Percentiles rank a stretch among this genome's conserved stretches.
Conservation (phyloP, 1,284 basidiomycete genomes). For the Rhodotorula sp. region DNA sequence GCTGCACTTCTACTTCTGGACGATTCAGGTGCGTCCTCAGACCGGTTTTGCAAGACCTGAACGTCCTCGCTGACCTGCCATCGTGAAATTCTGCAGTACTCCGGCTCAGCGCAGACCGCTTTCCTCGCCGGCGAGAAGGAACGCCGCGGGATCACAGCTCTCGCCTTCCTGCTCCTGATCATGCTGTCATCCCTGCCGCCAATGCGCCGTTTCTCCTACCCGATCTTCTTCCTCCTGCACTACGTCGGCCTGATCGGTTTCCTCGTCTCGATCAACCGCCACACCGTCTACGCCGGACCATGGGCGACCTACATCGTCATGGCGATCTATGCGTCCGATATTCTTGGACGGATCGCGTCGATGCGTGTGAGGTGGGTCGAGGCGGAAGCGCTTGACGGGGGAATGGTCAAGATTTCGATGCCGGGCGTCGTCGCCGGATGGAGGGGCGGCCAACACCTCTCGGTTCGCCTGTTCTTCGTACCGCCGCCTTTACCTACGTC, state of each 20-base stretch:
- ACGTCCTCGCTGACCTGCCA: not conserved
- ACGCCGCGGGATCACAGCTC: constrained; percentile 24
- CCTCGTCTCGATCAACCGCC: constrained; percentile 31
- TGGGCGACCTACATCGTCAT: constrained; percentile 32
- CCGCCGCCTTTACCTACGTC: constrained; percentile 3
- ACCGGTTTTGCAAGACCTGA: not conserved
- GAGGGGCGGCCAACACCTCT: constrained; percentile 53
- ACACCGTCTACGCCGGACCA: constrained; percentile 30
- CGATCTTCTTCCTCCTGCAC: constrained; percentile 35
- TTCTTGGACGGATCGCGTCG: constrained; percentile 18
- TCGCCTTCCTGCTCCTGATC: constrained; percentile 36
- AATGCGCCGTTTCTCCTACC: constrained; percentile 31
- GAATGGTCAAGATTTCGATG: constrained; percentile 49
- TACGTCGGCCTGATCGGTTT: constrained; percentile 36
- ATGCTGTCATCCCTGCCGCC: constrained; percentile 23
- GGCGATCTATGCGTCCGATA: constrained; percentile 33
- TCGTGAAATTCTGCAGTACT: constrained; percentile 16
- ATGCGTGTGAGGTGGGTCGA: constrained; percentile 26
- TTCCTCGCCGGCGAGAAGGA: constrained; percentile 30
- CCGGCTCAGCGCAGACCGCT: constrained; percentile 7
- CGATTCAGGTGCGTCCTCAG: constrained; percentile 20
- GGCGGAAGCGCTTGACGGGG: constrained; percentile 22
- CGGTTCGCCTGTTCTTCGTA: constrained; percentile 47
- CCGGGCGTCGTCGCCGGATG: constrained; percentile 50
- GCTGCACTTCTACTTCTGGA: constrained; percentile 35